Evolutionary conservation across 345 rosid species (phyloP), one percentile per base, ranked within the genome.

Genomic region (Acer negundo): DNA sequence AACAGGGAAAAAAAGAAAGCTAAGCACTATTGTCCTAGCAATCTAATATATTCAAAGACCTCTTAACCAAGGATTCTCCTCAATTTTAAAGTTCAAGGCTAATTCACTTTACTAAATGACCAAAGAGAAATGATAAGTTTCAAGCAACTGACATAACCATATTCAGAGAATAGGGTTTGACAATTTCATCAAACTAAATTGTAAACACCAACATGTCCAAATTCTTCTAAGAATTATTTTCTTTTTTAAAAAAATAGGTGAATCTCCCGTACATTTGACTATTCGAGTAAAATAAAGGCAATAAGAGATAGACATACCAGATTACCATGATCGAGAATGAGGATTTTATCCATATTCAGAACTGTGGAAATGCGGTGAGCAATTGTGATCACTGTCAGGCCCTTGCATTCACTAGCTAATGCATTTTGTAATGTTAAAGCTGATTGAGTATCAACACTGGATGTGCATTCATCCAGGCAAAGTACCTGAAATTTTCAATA

Each of bases 391-490:
- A 95, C 92, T 0, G 99, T 95, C 77, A 85, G 78, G 64, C 96
- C 96, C 81, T 75, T 82, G 84, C 98, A 92, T 78, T 86, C 93
- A 7, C 80, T 86, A 13, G 91, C 87, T 85, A 93, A 88, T 20
- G 97, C 78, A 82, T 82, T 88, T 53, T 93, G 95, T 59, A 93
- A 85, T 16, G 90, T 53, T 53, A 94, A 90, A 75, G 97, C 90
- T 69, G 99, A 92, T 82, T 82, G 87, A 55, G 82, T 77, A 83
- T 95, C 99, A 7, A 95, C 75, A 78, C 86, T 92, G 22, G 98
- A 98, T 0, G 97, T 92, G 87, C 99, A 95, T 84, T 95, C 99
- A 75, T 95, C 99, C 84, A 95, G 86, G 83, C 98, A 95, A 44
- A 95, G 89, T 65, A 95, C 90, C 94, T 92, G 84, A 74, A 31